Conservation (phyloP, 2,329 filamentous ascomycete species). For the Colletotrichum lupini region DNA sequence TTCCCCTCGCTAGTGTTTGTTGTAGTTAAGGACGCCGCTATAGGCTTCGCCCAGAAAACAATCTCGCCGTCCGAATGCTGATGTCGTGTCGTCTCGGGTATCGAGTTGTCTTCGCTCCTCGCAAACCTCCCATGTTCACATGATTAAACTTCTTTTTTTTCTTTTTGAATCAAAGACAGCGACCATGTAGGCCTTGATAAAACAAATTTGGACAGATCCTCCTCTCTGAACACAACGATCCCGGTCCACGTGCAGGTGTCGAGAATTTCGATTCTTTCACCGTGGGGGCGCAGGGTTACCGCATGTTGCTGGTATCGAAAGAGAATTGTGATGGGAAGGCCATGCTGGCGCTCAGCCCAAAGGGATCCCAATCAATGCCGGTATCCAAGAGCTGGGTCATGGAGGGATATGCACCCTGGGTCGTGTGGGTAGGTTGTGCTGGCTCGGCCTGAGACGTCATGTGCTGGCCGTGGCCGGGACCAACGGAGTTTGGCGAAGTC, state of each 20-base stretch:
- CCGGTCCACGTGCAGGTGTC: neutral
- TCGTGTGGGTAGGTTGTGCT: slow-evolving; percentile 39
- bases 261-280: neutral
- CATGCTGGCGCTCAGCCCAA: slow-evolving; percentile 94
- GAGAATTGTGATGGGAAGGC: slow-evolving; percentile 89
- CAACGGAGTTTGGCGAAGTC: slow-evolving; percentile 51
- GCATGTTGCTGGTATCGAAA: slow-evolving; percentile 72
- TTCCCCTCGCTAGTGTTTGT: slow-evolving; percentile 19
- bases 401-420: slow-evolving; percentile 65
- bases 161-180: slow-evolving; percentile 2
- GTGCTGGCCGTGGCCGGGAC: slow-evolving; percentile 49
- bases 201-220: neutral
- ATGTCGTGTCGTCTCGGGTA: slow-evolving; percentile 36
- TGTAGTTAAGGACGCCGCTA: slow-evolving; percentile 31
- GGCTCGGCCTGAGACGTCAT: slow-evolving; percentile 49
- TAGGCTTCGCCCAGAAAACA: slow-evolving; percentile 31
- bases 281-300: slow-evolving; percentile 41
- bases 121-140: slow-evolving; percentile 18
- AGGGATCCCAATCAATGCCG: slow-evolving; percentile 91
- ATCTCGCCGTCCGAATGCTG: slow-evolving; percentile 37
- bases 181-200: slow-evolving; percentile 12
- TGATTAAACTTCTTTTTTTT: slow-evolving; percentile 22
- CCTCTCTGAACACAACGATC: neutral
- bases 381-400: slow-evolving; percentile 78
- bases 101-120: slow-evolving; percentile 34